Evolutionary conservation across 1,284 basidiomycete species (phyloP).

Genomic region (Cryptococcus sp.): DNA sequence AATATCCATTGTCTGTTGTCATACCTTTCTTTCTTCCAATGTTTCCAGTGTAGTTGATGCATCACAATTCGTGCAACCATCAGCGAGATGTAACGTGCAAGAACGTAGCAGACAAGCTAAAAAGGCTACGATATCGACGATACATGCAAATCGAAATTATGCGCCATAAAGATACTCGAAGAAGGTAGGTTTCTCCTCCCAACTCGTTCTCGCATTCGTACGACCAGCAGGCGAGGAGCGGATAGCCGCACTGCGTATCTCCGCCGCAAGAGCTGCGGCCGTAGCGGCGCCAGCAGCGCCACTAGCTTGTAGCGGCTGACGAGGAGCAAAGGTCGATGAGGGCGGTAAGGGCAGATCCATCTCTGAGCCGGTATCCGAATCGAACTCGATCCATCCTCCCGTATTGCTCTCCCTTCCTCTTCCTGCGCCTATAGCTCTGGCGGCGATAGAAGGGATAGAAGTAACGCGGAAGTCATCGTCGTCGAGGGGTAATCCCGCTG

Average conservation of each 20-base stretch:
- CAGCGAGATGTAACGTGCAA: no score
- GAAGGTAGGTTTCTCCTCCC: constrained; percentile 48
- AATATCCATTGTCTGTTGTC: no score
- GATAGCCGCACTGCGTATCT: no score
- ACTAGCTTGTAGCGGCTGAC: neutral
- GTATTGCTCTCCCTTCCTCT: neutral
- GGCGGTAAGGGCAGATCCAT: neutral
- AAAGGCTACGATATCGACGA: no score
- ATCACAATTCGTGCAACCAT: neutral
- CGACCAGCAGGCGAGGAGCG: no score
- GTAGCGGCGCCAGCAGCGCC: neutral
- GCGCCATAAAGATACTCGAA: constrained; percentile 51
- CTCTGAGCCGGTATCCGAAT: neutral
- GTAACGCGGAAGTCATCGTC: neutral
- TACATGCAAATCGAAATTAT: neutral
- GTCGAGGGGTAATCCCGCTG: neutral
- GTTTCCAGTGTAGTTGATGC: neutral
- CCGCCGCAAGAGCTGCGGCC: neutral
- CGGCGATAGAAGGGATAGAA: neutral
- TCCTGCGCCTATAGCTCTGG: neutral
- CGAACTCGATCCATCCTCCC: neutral
- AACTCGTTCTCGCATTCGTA: constrained; percentile 14
- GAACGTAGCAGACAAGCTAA: no score
- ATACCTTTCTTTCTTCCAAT: no score
- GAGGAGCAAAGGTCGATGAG: no score